Percentiles rank a stretch among this genome's conserved stretches.
Conservation (phyloP, 306 rosid species). For the Amphicarpaea edgeworthii region DNA sequence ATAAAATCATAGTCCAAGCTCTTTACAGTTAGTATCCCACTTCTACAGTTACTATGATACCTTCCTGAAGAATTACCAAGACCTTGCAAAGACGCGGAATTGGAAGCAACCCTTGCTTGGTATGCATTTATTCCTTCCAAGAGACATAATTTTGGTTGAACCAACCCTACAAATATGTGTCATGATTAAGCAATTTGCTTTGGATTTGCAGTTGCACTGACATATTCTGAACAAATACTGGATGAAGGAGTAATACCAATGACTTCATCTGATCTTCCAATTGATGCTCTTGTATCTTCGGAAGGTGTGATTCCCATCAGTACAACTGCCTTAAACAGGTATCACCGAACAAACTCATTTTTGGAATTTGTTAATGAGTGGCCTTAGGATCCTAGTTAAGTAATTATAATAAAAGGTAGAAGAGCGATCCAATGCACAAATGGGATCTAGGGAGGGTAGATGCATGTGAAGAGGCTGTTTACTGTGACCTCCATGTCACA, state of each 20-base stretch:
- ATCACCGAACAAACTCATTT: slow-evolving; percentile 36
- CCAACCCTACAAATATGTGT: slow-evolving; percentile 8
- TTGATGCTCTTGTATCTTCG: slow-evolving; percentile 88
- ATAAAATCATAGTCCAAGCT: slow-evolving; percentile 28
- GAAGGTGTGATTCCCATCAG: slow-evolving; percentile 84
- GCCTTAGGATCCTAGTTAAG: background rate
- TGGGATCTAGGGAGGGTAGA: background rate
- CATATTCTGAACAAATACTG: slow-evolving; percentile 83
- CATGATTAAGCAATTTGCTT: slow-evolving; percentile 21
- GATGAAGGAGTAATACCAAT: slow-evolving; percentile 77
- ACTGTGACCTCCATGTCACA: background rate
- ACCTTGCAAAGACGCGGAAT: slow-evolving; percentile 68
- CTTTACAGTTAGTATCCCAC: slow-evolving; percentile 18
- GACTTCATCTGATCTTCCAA: slow-evolving; percentile 67
- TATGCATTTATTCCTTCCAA: slow-evolving; percentile 45
- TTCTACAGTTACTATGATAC: slow-evolving; percentile 80
- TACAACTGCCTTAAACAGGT: slow-evolving; percentile 73
- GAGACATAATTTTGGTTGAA: slow-evolving; percentile 32
- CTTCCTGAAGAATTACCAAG: slow-evolving; percentile 81
- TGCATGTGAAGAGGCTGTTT: background rate
- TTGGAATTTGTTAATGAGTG: slow-evolving; percentile 16
- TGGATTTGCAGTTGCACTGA: slow-evolving; percentile 78
- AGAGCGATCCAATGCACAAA: background rate
- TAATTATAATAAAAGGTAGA: slow-evolving; percentile 15
- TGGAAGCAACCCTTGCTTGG: slow-evolving; percentile 95